Conservation (phyloP, 1,284 basidiomycete genomes). For the Sporisorium sorghi region DNA sequence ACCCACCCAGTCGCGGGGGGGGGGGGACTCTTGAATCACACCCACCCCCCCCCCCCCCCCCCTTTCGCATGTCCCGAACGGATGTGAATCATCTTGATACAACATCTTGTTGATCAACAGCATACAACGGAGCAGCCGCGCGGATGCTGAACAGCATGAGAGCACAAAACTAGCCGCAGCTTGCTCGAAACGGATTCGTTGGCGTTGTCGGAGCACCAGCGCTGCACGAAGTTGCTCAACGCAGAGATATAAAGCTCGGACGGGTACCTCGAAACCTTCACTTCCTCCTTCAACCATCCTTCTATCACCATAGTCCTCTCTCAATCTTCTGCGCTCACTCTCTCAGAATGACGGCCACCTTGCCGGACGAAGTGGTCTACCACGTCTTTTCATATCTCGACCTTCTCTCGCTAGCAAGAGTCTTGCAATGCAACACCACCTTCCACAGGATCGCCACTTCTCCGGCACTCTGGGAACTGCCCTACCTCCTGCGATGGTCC, state of each 20-base stretch:
- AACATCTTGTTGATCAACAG: background rate
- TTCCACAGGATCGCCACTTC: conserved; percentile 44
- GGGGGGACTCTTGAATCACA: no score
- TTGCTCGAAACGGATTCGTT: background rate
- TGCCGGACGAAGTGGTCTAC: conserved; percentile 46
- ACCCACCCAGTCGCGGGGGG: no score
- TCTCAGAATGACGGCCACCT: conserved; percentile 12
- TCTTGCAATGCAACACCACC: conserved; percentile 18
- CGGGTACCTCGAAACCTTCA: background rate
- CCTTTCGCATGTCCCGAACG: conserved; percentile 7
- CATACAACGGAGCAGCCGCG: background rate
- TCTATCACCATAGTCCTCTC: background rate
- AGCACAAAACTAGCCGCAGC: background rate
- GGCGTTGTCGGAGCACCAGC: background rate
- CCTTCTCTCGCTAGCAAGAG: conserved; percentile 17
- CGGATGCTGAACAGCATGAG: background rate
- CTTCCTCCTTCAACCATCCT: background rate
- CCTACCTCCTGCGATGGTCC: conserved; percentile 46
- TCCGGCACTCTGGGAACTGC: conserved; percentile 37
- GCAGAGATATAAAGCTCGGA: background rate
- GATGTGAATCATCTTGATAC: conserved; percentile 1
- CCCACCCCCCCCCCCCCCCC: no score
- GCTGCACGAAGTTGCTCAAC: background rate
- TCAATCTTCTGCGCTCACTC: background rate
- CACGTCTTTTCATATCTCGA: conserved; percentile 42